phyloP scores from a whole-genome alignment of 2,329 filamentous ascomycete genomes.

The Microsporum ferrugineum region DNA sequence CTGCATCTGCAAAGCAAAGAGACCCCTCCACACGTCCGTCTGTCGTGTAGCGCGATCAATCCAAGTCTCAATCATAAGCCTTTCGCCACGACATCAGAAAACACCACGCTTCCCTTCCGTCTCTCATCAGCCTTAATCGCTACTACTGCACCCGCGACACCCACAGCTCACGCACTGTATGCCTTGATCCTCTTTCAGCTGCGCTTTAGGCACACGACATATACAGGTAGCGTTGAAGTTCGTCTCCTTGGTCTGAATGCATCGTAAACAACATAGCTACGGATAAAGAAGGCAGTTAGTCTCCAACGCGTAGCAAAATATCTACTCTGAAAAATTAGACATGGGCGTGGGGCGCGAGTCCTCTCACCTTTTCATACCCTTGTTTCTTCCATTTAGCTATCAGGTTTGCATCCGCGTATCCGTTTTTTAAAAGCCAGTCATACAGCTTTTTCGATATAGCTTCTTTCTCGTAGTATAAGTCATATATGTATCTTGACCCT shows the following conservation, averaged over 20 bases:
- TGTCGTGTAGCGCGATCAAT: background rate
- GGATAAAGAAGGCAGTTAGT: background rate
- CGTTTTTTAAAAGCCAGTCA: constrained; percentile 93
- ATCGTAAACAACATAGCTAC: constrained; percentile 83
- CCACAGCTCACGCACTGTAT: constrained; percentile 94
- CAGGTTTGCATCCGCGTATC: constrained; percentile 85
- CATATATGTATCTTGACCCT: constrained; percentile 81
- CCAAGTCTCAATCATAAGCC: background rate
- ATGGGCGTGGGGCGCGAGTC: no score
- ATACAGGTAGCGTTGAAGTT: constrained; percentile 98
- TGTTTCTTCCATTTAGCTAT: constrained; percentile 99
- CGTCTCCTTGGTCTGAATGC: constrained; percentile 98
- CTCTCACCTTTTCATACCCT: constrained; percentile 80
- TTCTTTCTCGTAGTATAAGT: constrained; percentile 95
- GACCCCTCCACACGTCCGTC: background rate
- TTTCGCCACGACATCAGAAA: background rate
- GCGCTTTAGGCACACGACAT: constrained; percentile 80
- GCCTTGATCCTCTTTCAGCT: constrained; percentile 80
- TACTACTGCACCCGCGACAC: constrained; percentile 79
- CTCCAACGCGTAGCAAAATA: background rate
- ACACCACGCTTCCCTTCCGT: background rate
- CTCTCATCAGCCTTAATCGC: constrained; percentile 45
- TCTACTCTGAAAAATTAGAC: background rate
- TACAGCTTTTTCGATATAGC: constrained; percentile 87
- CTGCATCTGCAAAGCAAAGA: background rate